Conservation (phyloP, 2,329 filamentous ascomycete species). For the Escovopsis sp. region DNA sequence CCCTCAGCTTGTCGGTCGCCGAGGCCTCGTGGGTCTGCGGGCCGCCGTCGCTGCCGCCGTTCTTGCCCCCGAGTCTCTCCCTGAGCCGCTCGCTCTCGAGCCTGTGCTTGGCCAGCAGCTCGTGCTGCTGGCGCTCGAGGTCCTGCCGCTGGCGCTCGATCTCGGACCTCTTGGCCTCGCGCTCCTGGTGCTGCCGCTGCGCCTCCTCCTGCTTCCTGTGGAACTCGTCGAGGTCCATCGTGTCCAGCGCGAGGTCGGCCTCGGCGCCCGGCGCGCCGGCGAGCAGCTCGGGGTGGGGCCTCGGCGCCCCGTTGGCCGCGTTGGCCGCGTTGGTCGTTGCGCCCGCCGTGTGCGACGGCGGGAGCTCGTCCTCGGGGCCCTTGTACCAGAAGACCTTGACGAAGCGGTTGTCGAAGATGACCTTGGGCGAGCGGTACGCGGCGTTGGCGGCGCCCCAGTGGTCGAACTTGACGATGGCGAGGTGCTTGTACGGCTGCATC, state of each 20-base stretch:
- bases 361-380: conserved; percentile 27
- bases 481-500: conserved; percentile 49
- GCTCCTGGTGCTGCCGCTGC: conserved; percentile 54
- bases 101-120: conserved; percentile 46
- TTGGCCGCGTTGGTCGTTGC: not conserved
- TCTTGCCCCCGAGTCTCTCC: conserved; percentile 30
- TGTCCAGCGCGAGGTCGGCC: conserved; percentile 32
- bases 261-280: not conserved
- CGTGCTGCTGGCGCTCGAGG: conserved; percentile 48
- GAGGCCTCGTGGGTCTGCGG: conserved; percentile 10
- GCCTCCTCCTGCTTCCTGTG: conserved; percentile 54
- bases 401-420: conserved; percentile 73
- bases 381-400: conserved; percentile 74
- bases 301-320: conserved; percentile 6
- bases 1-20: conserved; percentile 51
- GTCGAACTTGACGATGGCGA: conserved; percentile 57
- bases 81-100: conserved; percentile 52
- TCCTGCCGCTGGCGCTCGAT: conserved; percentile 47
- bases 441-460: conserved; percentile 50
- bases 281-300: conserved; percentile 6
- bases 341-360: conserved; percentile 9
- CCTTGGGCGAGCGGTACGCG: conserved; percentile 63
- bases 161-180: conserved; percentile 45
- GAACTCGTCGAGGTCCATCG: conserved; percentile 57
- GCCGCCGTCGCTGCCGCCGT: conserved; percentile 9